Evolutionary conservation across 2,329 filamentous ascomycete genomes (phyloP).

Genomic region (Botrytis galanthina): DNA sequence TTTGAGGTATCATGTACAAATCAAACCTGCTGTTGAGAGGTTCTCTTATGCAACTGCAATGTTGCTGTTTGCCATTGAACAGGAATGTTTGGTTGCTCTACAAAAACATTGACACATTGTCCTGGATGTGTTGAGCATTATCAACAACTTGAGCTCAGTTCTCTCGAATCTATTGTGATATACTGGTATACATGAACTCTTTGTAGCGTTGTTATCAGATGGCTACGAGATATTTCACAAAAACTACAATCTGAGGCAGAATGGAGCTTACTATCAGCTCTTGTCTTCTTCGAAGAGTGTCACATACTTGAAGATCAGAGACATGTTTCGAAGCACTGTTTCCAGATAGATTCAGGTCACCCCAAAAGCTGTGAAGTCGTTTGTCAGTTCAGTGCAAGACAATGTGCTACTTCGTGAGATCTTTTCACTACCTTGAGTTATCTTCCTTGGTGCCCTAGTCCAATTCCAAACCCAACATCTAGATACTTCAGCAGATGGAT

Average conservation of each 20-base stretch:
- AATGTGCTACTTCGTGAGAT: background rate
- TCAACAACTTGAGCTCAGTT: background rate
- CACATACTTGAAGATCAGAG: background rate
- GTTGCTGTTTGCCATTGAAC: background rate
- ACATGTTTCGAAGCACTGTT: too few species aligned
- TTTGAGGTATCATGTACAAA: background rate
- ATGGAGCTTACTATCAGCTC: background rate
- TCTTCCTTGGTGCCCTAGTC: background rate
- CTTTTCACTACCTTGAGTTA: background rate
- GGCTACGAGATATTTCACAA: too few species aligned
- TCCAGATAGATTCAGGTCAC: background rate
- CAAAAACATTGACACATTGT: rapidly evolving
- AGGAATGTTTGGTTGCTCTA: background rate
- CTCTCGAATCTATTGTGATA: too few species aligned
- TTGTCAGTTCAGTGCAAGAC: background rate
- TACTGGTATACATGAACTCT: background rate
- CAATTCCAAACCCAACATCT: rapidly evolving
- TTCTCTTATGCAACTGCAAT: background rate
- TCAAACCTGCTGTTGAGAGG: background rate
- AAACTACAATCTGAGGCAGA: too few species aligned
- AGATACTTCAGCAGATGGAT: background rate
- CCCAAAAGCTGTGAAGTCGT: too few species aligned
- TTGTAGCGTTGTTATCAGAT: background rate
- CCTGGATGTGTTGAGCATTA: background rate
- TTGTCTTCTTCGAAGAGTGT: background rate